Conservation (phyloP, 2,329 filamentous ascomycete species). For the Alternaria tenuissima region DNA sequence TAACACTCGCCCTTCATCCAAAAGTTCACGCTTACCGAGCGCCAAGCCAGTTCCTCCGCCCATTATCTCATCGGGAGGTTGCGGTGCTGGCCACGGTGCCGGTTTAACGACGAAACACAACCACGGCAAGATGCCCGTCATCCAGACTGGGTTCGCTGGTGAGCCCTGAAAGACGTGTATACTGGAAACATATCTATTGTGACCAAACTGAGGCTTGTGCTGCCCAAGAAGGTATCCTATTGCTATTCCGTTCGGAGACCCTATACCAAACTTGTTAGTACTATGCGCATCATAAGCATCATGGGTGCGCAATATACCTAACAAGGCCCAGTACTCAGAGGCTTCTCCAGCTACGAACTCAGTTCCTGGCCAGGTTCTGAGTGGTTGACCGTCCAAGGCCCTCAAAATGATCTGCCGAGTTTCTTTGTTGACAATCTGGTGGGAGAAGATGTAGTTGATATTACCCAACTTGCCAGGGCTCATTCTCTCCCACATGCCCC, state of each 20-base stretch:
- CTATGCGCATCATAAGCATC: not conserved
- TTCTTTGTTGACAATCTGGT: constrained; percentile 6
- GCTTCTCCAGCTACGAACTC: not conserved
- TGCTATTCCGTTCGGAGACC: constrained; percentile 14
- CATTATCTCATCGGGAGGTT: not conserved
- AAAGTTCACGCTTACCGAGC: not conserved
- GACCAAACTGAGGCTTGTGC: constrained; percentile 20
- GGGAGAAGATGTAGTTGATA: constrained; percentile 18
- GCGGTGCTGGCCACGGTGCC: not conserved
- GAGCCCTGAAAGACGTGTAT: constrained; percentile 7
- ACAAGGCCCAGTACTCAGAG: not conserved
- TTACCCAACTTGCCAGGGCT: not conserved
- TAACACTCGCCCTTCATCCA: constrained; percentile 1
- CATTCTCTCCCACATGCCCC: constrained; percentile 17
- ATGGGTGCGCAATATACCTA: not conserved
- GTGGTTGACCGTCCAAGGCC: not conserved
- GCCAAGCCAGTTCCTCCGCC: not conserved
- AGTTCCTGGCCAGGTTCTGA: not conserved
- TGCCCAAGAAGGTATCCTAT: constrained; percentile 17
- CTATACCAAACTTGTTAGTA: constrained; percentile 3
- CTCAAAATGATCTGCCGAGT: not conserved
- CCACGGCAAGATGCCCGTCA: not conserved
- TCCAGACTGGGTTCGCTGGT: constrained; percentile 6
- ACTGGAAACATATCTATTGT: constrained; percentile 13
- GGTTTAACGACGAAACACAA: constrained; percentile 1